Evolutionary conservation across 1,284 basidiomycete genomes (phyloP), one percentile per base, ranked within the genome.

Genomic region (Malassezia sp.): DNA sequence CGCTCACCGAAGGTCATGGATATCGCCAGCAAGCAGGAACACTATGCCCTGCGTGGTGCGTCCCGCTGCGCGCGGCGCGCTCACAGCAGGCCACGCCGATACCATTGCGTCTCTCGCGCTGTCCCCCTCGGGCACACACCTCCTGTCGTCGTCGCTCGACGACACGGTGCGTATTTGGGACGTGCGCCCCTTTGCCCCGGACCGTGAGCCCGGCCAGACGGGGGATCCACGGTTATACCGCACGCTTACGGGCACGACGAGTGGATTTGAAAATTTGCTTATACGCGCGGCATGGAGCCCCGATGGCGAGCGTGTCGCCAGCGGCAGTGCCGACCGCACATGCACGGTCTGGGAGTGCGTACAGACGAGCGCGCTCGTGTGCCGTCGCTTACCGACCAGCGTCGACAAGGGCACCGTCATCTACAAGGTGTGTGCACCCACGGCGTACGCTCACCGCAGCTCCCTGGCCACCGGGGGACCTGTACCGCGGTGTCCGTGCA

Each of bases 121-220:
- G 12, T 61, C 59, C 1, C 66, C 59, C 1, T 58, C 61, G 1
- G 69, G 67, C n/a, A 66, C 64, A 14, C 58, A 63, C 38, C 52
- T 71, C 9, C 46, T 69, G 10, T 59, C 61, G 4, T 57, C 59
- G 6, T 49, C 54, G 2, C 56, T 67, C 27, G 69, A 71, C 45
- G 63, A 66, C 39, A 61, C 62, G 1, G 34, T 67, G 0, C 48
- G 64, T 8, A 59, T 71, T 20, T 71, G 69, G 69, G 69, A 71
- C 32, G 63, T 71, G 4, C 52, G 63, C n/a, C 69, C 69, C 1
- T 71, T 69, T 40, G 69, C 66, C 20, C 61, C 63, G 1, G 57
- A 61, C 22, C 57, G 59, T 1, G 42, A 49, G 24, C 59, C 58
- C 0, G 52, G 57, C n/a, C 51, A 57, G 24, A 39, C 45, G 31